These are phyloP conservation scores for Albugo laibachii DNA, from an alignment of 352 stramenopile genomes.

Conservation along the genomic window DNA sequence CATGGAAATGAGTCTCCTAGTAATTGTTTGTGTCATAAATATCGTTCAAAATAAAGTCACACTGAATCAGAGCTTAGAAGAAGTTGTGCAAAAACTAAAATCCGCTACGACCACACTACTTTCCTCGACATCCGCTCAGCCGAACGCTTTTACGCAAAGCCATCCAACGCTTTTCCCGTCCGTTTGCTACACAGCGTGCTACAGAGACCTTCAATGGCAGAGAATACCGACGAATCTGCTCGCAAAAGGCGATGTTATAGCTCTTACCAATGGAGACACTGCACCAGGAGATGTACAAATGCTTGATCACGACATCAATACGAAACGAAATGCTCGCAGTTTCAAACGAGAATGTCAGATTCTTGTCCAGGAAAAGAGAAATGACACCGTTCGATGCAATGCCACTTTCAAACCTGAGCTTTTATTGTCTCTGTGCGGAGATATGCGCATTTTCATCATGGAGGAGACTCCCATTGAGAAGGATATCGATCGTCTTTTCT, in stretches of 20 bases:
- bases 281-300: conserved; percentile 37
- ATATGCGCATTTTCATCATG: conserved; percentile 78
- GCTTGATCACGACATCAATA: conserved; percentile 4
- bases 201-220: conserved; percentile 61
- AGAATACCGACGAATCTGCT: conserved; percentile 69
- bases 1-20: conserved; percentile 5
- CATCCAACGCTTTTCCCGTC: conserved; percentile 49
- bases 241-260: conserved; percentile 56
- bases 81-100: conserved; percentile 36
- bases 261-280: conserved; percentile 68
- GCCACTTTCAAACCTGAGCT: conserved; percentile 57
- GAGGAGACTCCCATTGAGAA: conserved; percentile 58
- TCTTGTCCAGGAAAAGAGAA: conserved; percentile 13
- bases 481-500: conserved; percentile 64
- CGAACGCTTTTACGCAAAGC: conserved; percentile 1
- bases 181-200: conserved; percentile 60
- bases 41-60: conserved; percentile 38
- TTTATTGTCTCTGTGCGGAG: conserved; percentile 57
- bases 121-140: not conserved
- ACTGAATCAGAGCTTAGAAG: conserved; percentile 62
- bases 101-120: conserved; percentile 8
- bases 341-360: conserved; percentile 43
- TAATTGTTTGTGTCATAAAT: conserved; percentile 44
- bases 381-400: conserved; percentile 27
- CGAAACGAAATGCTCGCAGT: conserved; percentile 1